Percentiles rank a stretch among this genome's conserved stretches.
Conservation (phyloP, 257 asterid species). For the Henckelia pumila region DNA sequence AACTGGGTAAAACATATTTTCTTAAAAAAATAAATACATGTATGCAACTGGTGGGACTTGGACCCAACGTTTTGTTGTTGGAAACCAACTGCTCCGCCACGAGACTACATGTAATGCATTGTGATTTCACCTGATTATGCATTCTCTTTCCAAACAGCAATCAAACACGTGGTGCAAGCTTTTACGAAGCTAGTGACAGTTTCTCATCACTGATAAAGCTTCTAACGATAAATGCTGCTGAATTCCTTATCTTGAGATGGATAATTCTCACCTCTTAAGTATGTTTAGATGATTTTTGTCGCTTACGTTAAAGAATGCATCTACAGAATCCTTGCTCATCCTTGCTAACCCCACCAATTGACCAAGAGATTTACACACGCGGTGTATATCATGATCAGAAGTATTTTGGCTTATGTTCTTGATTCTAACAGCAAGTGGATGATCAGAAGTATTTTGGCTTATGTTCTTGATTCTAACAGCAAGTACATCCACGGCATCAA, state of each 20-base stretch:
- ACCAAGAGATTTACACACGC: constrained; percentile 43
- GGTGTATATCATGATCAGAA: constrained; percentile 32
- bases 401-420: constrained; percentile 35
- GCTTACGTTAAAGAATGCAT: not conserved
- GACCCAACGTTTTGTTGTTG: too few species aligned
- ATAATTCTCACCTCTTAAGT: not conserved
- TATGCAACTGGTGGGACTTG: too few species aligned
- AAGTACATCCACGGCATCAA: constrained; percentile 27
- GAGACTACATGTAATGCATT: not conserved
- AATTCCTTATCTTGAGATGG: not conserved
- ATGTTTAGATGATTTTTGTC: not conserved
- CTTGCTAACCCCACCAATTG: constrained; percentile 39
- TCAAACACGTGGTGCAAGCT: not conserved
- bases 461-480: constrained; percentile 46
- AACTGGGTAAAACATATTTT: not conserved
- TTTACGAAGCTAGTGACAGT: not conserved
- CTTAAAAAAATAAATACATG: not conserved
- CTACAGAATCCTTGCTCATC: not conserved
- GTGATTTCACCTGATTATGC: not conserved
- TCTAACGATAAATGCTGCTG: not conserved
- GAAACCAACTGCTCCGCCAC: too few species aligned
- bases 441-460: constrained; percentile 27
- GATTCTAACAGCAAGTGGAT: constrained; percentile 40
- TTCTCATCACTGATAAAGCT: not conserved
- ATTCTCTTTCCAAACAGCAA: not conserved